Evolutionary conservation across 768 basidiomycete species (phyloP).

Genomic region (Leccinum uliginosum): DNA sequence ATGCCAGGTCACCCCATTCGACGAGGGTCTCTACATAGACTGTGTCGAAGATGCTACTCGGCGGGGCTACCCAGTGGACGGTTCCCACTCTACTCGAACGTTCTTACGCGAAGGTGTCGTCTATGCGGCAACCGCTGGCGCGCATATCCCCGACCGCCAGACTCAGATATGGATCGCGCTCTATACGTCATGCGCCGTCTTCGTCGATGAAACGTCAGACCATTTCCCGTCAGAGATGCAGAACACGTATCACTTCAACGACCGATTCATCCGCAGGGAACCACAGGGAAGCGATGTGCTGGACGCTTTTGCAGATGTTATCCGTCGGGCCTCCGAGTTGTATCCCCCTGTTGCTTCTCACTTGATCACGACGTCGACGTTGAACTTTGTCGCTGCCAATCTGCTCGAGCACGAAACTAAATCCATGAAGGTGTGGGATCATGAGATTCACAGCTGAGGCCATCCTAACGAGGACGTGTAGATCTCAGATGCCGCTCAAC

Average conservation of each 20-base stretch:
- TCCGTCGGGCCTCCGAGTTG: not conserved
- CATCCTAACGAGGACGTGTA: not conserved
- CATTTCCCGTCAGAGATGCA: not conserved
- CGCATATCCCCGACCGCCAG: not conserved
- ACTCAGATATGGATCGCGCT: not conserved
- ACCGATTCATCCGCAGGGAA: not conserved
- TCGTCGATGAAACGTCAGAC: not conserved
- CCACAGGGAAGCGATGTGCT: not conserved
- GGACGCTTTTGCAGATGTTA: not conserved
- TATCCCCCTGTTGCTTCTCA: not conserved
- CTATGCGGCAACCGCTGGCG: not conserved
- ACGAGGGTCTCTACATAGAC: not conserved
- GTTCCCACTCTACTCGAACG: not conserved
- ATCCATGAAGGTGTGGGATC: not conserved
- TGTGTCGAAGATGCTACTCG: not conserved
- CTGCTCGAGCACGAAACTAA: not conserved
- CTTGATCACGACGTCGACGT: not conserved
- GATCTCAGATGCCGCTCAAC: not conserved
- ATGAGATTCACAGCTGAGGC: not conserved
- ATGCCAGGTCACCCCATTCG: not conserved
- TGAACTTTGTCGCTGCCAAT: not conserved
- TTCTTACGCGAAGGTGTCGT: not conserved
- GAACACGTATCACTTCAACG: not conserved
- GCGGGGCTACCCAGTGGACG: not conserved
- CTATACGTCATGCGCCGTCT: not conserved